Percentiles rank a stretch among this genome's conserved stretches.
These are phyloP conservation scores for Flaveria sonorensis DNA, from an alignment of 129 eudicot species.

Conservation along the genomic window DNA sequence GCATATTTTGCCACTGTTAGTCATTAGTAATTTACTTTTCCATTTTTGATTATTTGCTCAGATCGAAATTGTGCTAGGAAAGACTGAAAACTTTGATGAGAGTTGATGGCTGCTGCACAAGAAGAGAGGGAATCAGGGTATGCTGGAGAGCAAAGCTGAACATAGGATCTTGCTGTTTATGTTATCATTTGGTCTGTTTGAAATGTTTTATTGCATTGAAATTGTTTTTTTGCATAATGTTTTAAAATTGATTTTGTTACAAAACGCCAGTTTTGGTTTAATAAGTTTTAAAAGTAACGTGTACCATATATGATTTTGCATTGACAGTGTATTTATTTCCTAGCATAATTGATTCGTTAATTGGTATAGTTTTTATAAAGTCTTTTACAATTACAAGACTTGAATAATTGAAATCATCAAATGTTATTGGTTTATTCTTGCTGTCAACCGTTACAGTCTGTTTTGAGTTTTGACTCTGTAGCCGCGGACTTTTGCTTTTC, in stretches of 20 bases:
- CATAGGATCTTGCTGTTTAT: background rate
- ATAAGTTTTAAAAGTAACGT: too few species aligned
- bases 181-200: background rate
- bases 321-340: too few species aligned
- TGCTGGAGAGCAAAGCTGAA: conserved; percentile 42
- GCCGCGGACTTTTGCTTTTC: too few species aligned
- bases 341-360: too few species aligned
- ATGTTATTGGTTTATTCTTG: too few species aligned
- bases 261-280: background rate
- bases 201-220: background rate
- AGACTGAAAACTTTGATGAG: conserved; percentile 59
- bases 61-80: conserved; percentile 57
- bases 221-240: background rate
- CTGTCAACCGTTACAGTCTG: too few species aligned
- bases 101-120: conserved; percentile 52
- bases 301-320: too few species aligned
- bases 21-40: background rate
- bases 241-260: background rate
- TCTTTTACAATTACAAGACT: too few species aligned
- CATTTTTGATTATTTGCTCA: background rate
- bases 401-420: too few species aligned
- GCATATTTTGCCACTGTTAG: background rate
- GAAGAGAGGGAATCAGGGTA: conserved; percentile 48
- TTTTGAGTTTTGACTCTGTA: too few species aligned
- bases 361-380: too few species aligned